phyloP scores from a whole-genome alignment of 169 alveolate species.

The Eimeria necatrix region DNA sequence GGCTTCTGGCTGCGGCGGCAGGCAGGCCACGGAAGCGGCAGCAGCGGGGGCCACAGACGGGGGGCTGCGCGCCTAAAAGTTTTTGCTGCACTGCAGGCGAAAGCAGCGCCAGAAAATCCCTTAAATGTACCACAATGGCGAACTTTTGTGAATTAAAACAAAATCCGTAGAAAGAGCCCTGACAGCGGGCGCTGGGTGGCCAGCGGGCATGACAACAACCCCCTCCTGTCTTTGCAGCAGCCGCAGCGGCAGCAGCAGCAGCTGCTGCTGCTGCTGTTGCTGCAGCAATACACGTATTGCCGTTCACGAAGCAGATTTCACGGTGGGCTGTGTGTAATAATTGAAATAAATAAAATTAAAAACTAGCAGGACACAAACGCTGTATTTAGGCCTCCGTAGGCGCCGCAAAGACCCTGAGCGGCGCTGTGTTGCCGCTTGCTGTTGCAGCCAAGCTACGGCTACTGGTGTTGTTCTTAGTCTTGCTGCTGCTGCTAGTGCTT shows the following conservation, averaged over 20 bases:
- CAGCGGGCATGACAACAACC: conserved; percentile 19
- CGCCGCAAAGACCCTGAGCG: background rate
- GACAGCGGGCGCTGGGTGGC: background rate
- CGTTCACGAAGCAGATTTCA: background rate
- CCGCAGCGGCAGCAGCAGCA: conserved; percentile 26
- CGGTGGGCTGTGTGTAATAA: background rate
- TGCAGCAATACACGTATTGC: background rate
- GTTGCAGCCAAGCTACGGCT: conserved; percentile 41
- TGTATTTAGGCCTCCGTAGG: background rate
- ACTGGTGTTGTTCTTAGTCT: background rate
- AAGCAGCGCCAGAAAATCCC: background rate
- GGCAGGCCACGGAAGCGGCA: conserved; percentile 17
- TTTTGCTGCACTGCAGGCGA: conserved; percentile 4
- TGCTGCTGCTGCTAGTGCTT: background rate
- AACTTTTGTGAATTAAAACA: background rate
- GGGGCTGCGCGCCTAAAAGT: conserved; percentile 37
- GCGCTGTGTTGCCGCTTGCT: background rate
- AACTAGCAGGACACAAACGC: background rate
- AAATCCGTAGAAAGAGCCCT: background rate
- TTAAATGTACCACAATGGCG: background rate
- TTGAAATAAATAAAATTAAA: background rate
- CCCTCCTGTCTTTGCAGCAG: too few relatives aligned
- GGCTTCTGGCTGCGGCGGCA: background rate
- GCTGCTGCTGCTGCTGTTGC: conserved; percentile 19
- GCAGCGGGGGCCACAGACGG: conserved; percentile 24